A percentile compares a stretch with the other conserved stretches of the same genome.
Conservation (phyloP, 176 grass and related monocot genomes). For the Cenchrus purpureus region DNA sequence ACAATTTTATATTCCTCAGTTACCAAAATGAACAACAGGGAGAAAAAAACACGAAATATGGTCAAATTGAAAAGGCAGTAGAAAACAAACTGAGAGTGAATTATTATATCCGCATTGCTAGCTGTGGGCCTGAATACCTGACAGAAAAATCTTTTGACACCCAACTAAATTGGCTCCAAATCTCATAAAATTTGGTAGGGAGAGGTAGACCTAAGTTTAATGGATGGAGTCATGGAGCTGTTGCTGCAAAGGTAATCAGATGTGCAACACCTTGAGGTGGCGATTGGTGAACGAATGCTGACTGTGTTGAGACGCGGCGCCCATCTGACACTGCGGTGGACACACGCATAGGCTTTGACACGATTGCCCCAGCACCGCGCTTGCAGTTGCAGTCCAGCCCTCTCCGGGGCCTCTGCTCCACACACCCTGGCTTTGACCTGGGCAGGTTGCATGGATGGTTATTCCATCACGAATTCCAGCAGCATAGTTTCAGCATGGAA, state of each 20-base stretch:
- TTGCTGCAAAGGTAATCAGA: neutral
- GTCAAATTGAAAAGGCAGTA: neutral
- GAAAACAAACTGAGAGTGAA: too few relatives aligned
- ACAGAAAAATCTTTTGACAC: too few relatives aligned
- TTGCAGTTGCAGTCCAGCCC: neutral
- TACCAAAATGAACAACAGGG: neutral
- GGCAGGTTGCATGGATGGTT: too few relatives aligned
- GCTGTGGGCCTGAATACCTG: too few relatives aligned
- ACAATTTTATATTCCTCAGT: neutral
- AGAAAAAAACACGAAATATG: neutral
- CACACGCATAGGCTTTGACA: neutral
- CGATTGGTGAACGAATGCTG: neutral
- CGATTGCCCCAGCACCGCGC: neutral
- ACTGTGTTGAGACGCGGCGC: slow-evolving; percentile 20
- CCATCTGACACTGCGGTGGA: slow-evolving; percentile 6
- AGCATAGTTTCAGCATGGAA: too few relatives aligned
- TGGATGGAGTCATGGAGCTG: neutral
- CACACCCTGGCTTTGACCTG: neutral
- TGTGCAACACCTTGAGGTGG: neutral
- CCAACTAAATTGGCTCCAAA: too few relatives aligned
- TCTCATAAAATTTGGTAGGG: too few relatives aligned
- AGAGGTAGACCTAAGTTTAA: neutral
- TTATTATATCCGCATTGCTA: too few relatives aligned
- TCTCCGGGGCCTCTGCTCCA: neutral
- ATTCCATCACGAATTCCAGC: too few relatives aligned